Evolutionary conservation across 202 grass and related monocot species (phyloP).

Genomic region (Eragrostis tef): DNA sequence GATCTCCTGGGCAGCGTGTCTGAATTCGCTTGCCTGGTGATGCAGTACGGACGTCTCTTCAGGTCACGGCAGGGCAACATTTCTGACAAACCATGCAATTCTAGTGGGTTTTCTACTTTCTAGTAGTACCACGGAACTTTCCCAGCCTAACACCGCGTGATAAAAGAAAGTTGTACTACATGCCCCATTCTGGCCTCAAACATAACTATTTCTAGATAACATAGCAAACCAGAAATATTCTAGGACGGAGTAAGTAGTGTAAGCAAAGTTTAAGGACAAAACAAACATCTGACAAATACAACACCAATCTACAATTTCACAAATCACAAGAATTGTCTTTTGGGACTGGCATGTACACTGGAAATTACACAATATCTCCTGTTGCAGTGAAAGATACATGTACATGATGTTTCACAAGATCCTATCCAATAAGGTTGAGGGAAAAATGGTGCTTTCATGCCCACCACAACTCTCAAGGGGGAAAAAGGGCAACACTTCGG

Average conservation of each 20-base stretch:
- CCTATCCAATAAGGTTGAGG: slow-evolving; percentile 36
- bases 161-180: neutral
- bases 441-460: slow-evolving; percentile 57
- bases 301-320: neutral
- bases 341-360: neutral
- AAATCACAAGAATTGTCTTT: neutral
- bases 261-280: neutral
- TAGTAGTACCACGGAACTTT: neutral
- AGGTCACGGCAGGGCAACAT: neutral
- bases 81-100: neutral
- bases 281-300: neutral
- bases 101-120: neutral
- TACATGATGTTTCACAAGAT: slow-evolving; percentile 43
- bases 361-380: slow-evolving; percentile 33
- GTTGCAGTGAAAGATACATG: slow-evolving; percentile 41
- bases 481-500: slow-evolving; percentile 20
- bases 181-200: too few species aligned
- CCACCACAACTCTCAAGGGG: slow-evolving; percentile 49
- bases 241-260: too few species aligned
- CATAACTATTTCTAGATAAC: too few species aligned
- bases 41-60: neutral
- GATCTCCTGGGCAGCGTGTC: neutral
- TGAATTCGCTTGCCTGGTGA: neutral
- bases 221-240: too few species aligned
- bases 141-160: neutral